phyloP scores from a whole-genome alignment of 345 rosid species.

The Dipteronia dyeriana region DNA sequence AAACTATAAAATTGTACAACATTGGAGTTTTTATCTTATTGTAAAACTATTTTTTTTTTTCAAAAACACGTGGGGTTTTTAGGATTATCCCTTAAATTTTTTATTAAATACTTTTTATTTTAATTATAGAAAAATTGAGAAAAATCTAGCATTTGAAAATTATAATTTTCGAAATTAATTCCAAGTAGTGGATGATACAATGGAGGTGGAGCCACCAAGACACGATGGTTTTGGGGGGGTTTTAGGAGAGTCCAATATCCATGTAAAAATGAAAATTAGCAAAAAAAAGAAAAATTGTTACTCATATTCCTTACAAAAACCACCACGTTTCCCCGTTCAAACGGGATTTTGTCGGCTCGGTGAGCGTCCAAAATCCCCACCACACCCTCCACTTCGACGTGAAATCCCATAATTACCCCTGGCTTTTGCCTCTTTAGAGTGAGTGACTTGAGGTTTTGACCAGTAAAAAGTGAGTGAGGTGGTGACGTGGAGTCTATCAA shows the following conservation, averaged over 20 bases:
- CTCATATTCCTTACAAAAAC: conserved; percentile 33
- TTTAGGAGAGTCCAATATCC: background rate
- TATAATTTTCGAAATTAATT: background rate
- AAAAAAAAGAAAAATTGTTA: conserved; percentile 5
- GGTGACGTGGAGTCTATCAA: conserved; percentile 26
- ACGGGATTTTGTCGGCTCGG: conserved; percentile 51
- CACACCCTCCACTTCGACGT: conserved; percentile 5
- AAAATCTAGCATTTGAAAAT: background rate
- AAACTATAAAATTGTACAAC: too few species aligned
- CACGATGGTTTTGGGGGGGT: conserved; percentile 20
- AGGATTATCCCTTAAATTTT: too few species aligned
- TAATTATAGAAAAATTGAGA: too few species aligned
- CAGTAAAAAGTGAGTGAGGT: conserved; percentile 10
- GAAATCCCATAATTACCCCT: background rate
- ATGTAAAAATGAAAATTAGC: conserved; percentile 19
- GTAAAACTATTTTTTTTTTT: too few species aligned
- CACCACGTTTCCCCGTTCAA: conserved; percentile 29
- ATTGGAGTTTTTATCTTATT: too few species aligned
- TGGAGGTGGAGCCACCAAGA: conserved; percentile 38
- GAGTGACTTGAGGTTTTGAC: conserved; percentile 32
- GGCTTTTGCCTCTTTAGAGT: background rate
- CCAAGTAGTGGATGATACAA: conserved; percentile 2
- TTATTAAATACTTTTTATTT: too few species aligned
- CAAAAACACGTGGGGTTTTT: too few species aligned
- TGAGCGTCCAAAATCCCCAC: conserved; percentile 27